phyloP scores from a whole-genome alignment of 805 yeast species.

The Metschnikowia continentalis region DNA sequence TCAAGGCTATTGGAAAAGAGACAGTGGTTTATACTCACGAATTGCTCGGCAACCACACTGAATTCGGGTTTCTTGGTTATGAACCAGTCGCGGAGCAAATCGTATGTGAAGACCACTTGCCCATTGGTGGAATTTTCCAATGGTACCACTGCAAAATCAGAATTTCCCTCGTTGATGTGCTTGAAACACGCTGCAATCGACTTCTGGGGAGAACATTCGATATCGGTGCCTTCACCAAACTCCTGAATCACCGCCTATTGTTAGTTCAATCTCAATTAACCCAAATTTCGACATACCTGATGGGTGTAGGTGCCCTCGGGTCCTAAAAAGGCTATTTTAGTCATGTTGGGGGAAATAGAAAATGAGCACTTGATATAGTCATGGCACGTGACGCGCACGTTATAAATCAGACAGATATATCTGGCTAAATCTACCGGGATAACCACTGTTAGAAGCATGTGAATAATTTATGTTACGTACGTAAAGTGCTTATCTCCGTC shows the following conservation, averaged over 20 bases:
- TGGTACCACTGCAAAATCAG: conserved; percentile 79
- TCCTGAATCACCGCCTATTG: conserved; percentile 46
- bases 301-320: conserved; percentile 94
- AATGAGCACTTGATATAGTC: conserved; percentile 1
- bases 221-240: conserved; percentile 36
- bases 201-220: conserved; percentile 32
- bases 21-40: conserved; percentile 79
- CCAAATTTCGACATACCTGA: conserved; percentile 46
- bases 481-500: too few species aligned
- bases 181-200: conserved; percentile 62
- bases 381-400: neutral
- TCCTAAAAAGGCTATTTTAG: conserved; percentile 71
- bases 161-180: conserved; percentile 38
- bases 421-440: neutral
- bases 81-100: conserved; percentile 68
- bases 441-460: too few species aligned
- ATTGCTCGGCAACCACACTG: conserved; percentile 69
- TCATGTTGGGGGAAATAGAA: neutral
- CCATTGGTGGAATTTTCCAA: conserved; percentile 95
- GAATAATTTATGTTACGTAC: too few species aligned
- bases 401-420: neutral
- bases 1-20: conserved; percentile 48
- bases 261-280: conserved; percentile 6
- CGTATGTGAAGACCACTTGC: conserved; percentile 82
- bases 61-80: conserved; percentile 29